Evolutionary conservation across 768 basidiomycete genomes (phyloP).

Genomic region (Trametes cinnabarina): DNA sequence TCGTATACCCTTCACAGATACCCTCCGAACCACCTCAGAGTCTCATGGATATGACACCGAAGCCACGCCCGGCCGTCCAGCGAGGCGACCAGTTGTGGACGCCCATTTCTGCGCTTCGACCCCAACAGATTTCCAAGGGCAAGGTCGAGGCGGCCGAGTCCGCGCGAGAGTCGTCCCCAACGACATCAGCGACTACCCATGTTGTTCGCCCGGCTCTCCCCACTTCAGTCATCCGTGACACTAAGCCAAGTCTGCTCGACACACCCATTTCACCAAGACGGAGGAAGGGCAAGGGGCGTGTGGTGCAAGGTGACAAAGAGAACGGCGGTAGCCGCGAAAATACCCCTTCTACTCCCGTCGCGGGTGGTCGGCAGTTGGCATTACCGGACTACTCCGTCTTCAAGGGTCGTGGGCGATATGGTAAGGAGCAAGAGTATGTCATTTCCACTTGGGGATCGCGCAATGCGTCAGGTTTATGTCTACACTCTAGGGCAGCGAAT

Average conservation of each 20-base stretch:
- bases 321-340: slow-evolving; percentile 13
- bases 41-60: background rate
- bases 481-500: slow-evolving; percentile 34
- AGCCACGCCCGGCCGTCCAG: background rate
- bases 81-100: slow-evolving; percentile 1
- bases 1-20: slow-evolving; percentile 13
- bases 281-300: slow-evolving; percentile 13
- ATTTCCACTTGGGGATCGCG: slow-evolving; percentile 36
- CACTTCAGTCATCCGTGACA: background rate
- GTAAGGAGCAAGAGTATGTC: slow-evolving; percentile 17
- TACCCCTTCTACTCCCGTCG: background rate
- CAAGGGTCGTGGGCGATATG: slow-evolving; percentile 24
- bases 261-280: background rate
- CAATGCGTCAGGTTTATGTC: slow-evolving; percentile 39
- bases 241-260: background rate
- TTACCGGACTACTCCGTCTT: slow-evolving; percentile 18
- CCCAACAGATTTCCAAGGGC: background rate
- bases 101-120: slow-evolving; percentile 2
- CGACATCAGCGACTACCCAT: background rate
- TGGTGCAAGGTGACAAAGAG: background rate
- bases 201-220: background rate
- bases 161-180: background rate
- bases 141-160: background rate
- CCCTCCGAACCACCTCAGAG: background rate
- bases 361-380: background rate